These are phyloP conservation scores for Tetrapisispora namnaoensis DNA, from an alignment of 805 yeast species.

Conservation along the genomic window DNA sequence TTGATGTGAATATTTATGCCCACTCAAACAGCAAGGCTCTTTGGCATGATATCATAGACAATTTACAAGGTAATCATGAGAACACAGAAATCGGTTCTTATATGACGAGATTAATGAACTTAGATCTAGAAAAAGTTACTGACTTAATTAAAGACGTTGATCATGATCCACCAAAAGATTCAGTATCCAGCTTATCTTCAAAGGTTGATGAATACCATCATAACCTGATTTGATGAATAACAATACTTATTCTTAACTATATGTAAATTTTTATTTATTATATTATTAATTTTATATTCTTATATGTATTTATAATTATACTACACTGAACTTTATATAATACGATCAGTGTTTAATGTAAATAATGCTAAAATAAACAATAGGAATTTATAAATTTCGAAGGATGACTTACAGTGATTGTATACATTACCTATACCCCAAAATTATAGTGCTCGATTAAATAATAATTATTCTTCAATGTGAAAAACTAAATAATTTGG, in stretches of 20 bases:
- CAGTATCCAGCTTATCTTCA: not conserved
- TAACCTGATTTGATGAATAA: not conserved
- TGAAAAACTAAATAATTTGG: constrained; percentile 84
- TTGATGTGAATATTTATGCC: constrained; percentile 87
- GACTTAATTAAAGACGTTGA: constrained; percentile 39
- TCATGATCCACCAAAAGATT: constrained; percentile 32
- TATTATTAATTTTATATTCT: not conserved
- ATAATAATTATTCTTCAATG: constrained; percentile 1
- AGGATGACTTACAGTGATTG: no score
- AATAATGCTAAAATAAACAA: not conserved
- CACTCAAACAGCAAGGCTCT: constrained; percentile 49
- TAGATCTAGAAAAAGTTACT: constrained; percentile 42
- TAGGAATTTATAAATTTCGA: not conserved
- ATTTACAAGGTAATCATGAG: constrained; percentile 72
- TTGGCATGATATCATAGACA: constrained; percentile 31
- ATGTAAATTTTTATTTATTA: not conserved
- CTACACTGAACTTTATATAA: not conserved
- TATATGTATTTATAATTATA: not conserved
- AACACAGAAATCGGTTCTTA: constrained; percentile 77
- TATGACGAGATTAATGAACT: constrained; percentile 44
- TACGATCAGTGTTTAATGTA: not conserved
- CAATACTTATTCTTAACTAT: no score
- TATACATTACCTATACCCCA: no score
- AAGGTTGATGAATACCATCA: not conserved
- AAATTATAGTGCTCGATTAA: not conserved